These are phyloP conservation scores for Pleurotus pulmonarius DNA, from an alignment of 768 basidiomycete species.

Conservation along the genomic window DNA sequence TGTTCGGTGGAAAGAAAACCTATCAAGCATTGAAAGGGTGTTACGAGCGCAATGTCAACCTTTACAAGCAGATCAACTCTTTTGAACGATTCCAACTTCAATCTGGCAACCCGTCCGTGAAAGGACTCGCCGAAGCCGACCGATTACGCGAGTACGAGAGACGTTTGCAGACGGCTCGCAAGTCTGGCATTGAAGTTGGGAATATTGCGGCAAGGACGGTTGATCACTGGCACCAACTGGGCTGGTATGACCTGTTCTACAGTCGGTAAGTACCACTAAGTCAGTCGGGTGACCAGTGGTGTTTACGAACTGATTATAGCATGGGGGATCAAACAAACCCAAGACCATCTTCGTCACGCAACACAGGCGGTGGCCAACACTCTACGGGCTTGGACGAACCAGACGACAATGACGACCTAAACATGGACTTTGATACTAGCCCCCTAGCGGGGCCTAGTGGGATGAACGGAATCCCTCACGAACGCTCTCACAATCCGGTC, in stretches of 20 bases:
- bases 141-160: constrained; percentile 70
- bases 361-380: constrained; percentile 25
- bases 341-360: constrained; percentile 39
- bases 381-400: constrained; percentile 35
- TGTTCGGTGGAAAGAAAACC: constrained; percentile 75
- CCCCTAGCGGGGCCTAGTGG: constrained; percentile 13
- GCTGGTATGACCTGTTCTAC: constrained; percentile 76
- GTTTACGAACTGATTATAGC: constrained; percentile 7
- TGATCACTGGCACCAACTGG: constrained; percentile 75
- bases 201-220: constrained; percentile 71
- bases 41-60: constrained; percentile 80
- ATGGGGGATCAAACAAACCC: constrained; percentile 57
- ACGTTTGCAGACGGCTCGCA: constrained; percentile 62
- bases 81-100: constrained; percentile 55
- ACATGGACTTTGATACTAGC: constrained; percentile 37
- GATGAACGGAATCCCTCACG: constrained; percentile 28
- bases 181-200: constrained; percentile 65
- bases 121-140: constrained; percentile 51
- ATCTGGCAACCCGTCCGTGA: constrained; percentile 30
- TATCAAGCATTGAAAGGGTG: constrained; percentile 84
- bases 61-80: constrained; percentile 79
- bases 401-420: constrained; percentile 49
- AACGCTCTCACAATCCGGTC: constrained; percentile 27
- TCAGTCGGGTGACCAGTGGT: not conserved
- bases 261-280: constrained; percentile 40